Evolutionary conservation across 805 yeast species (phyloP).

Genomic region (Kodamaea kaohsiungensis): DNA sequence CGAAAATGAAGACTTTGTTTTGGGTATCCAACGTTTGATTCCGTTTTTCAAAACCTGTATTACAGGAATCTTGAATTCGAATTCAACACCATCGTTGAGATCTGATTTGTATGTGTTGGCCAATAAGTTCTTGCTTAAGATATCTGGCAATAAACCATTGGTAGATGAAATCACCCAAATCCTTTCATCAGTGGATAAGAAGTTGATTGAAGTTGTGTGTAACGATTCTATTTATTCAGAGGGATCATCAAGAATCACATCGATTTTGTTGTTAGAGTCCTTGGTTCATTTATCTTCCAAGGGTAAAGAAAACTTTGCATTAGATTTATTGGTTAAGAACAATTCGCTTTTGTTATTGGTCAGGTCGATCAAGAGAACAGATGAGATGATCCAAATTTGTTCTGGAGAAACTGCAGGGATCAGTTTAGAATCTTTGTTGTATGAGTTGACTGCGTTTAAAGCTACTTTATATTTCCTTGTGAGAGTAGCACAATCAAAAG

Average conservation of each 20-base stretch:
- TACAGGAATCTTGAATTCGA: conserved; percentile 69
- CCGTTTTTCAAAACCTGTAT: conserved; percentile 74
- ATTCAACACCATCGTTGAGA: conserved; percentile 65
- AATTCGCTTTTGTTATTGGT: conserved; percentile 68
- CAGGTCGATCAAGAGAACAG: conserved; percentile 67
- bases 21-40: conserved; percentile 54
- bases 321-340: conserved; percentile 61
- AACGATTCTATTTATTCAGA: conserved; percentile 81
- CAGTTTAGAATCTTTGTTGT: conserved; percentile 55
- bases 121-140: conserved; percentile 61
- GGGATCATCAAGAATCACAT: conserved; percentile 72
- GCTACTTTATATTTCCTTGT: conserved; percentile 67
- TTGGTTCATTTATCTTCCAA: conserved; percentile 54
- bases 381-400: conserved; percentile 53
- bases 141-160: conserved; percentile 23
- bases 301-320: conserved; percentile 51
- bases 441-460: conserved; percentile 77
- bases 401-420: conserved; percentile 29
- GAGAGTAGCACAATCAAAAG: conserved; percentile 71
- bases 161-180: conserved; percentile 52
- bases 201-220: conserved; percentile 63
- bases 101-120: conserved; percentile 78
- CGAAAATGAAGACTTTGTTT: conserved; percentile 17
- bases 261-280: conserved; percentile 73
- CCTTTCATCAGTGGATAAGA: conserved; percentile 58